These are phyloP conservation scores for Parachaetomium inaequale DNA, from an alignment of 495 filamentous ascomycete species.

Conservation along the genomic window DNA sequence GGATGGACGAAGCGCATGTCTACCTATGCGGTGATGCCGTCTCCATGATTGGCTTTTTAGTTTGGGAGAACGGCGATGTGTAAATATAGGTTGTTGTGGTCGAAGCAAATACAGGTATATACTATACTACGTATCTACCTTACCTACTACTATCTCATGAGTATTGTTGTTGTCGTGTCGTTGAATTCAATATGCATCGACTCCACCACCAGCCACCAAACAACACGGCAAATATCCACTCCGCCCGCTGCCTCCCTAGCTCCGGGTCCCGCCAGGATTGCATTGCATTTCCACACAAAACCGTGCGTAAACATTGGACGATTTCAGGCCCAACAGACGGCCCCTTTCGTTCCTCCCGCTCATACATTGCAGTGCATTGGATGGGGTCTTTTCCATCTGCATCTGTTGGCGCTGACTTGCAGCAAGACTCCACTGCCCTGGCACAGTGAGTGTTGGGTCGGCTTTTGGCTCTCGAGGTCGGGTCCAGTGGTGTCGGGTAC, in stretches of 20 bases:
- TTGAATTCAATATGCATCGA: background rate
- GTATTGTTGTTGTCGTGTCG: background rate
- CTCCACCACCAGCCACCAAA: background rate
- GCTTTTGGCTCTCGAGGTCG: too few species aligned
- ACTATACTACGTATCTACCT: background rate
- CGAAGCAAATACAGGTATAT: background rate
- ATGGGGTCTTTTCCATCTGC: background rate
- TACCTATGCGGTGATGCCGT: background rate
- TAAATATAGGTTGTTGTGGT: background rate
- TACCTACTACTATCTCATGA: background rate
- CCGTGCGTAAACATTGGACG: background rate
- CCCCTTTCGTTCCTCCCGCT: background rate
- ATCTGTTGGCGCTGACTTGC: background rate
- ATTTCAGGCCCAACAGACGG: background rate
- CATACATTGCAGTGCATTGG: slow-evolving; percentile 4
- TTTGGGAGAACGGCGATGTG: background rate
- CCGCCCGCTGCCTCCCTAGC: background rate
- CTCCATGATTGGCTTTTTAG: background rate
- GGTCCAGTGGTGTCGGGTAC: too few species aligned
- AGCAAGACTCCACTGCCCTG: background rate
- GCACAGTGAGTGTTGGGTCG: too few species aligned
- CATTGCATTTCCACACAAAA: background rate
- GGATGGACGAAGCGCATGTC: slow-evolving; percentile 5
- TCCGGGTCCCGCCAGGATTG: background rate
- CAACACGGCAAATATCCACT: background rate